phyloP scores from a whole-genome alignment of 2,329 filamentous ascomycete genomes.

The Rosellinia necatrix region DNA sequence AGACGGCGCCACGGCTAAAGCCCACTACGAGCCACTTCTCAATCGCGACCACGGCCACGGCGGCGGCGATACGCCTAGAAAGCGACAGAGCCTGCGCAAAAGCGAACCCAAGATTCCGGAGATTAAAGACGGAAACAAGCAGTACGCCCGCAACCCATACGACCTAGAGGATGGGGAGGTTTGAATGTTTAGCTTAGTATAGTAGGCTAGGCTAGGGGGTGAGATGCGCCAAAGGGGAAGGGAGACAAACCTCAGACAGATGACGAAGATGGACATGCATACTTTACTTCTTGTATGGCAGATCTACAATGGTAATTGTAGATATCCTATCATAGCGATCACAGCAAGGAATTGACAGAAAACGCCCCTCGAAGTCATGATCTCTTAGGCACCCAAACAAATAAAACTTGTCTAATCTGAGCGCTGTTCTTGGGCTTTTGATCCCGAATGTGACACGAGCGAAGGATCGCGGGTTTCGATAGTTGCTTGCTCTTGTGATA shows the following conservation, averaged over 20 bases:
- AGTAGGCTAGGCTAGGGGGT: too few species aligned
- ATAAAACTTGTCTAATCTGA: not conserved
- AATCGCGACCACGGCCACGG: not conserved
- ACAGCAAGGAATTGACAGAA: not conserved
- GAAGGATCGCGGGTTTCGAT: slow-evolving; percentile 2
- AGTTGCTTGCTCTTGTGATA: slow-evolving; percentile 32
- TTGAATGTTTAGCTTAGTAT: not conserved
- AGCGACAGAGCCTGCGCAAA: not conserved
- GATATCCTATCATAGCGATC: not conserved
- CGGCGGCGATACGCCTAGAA: not conserved
- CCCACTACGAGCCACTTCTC: slow-evolving; percentile 12
- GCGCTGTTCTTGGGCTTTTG: not conserved
- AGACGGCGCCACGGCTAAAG: slow-evolving; percentile 7
- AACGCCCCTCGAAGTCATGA: not conserved
- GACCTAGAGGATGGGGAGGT: not conserved
- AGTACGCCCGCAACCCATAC: not conserved
- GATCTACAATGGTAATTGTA: not conserved
- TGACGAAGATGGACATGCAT: too few species aligned
- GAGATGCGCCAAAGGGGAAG: too few species aligned
- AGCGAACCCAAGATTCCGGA: not conserved
- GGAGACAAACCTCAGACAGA: too few species aligned
- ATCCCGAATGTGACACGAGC: slow-evolving; percentile 7
- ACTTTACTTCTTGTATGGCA: not conserved
- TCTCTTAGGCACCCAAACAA: not conserved
- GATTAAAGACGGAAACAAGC: not conserved